phyloP scores from a whole-genome alignment of 176 grass and related monocot genomes.

The Carex littledalei region DNA sequence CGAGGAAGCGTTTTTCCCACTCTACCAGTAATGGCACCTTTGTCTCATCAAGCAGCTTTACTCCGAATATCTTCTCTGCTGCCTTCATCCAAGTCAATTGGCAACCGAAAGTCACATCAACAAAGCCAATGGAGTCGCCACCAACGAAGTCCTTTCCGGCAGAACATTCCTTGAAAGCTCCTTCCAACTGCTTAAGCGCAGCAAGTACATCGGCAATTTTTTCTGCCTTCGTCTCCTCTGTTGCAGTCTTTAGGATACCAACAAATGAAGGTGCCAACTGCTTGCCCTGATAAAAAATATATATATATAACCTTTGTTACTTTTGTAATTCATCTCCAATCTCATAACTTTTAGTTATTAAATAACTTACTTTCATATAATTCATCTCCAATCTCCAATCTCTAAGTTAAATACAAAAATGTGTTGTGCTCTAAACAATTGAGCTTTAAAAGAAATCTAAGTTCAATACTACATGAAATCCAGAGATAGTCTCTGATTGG shows the following conservation, averaged over 20 bases:
- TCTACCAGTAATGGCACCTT: slow-evolving; percentile 27
- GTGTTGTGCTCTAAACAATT: too few species aligned
- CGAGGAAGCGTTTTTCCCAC: slow-evolving; percentile 39
- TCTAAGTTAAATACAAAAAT: too few species aligned
- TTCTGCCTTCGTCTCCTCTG: slow-evolving; percentile 5
- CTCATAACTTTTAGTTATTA: neutral
- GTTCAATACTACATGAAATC: too few species aligned
- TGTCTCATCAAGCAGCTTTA: slow-evolving; percentile 27
- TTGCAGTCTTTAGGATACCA: slow-evolving; percentile 16
- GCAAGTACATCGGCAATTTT: neutral
- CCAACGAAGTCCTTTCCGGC: slow-evolving; percentile 41
- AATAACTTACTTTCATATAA: neutral
- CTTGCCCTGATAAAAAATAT: neutral
- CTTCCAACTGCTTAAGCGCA: neutral
- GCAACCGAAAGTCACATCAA: slow-evolving; percentile 43
- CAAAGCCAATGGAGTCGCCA: slow-evolving; percentile 34
- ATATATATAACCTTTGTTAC: neutral
- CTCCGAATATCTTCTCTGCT: slow-evolving; percentile 19
- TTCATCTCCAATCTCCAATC: too few species aligned
- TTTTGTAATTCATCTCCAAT: neutral
- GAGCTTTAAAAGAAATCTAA: too few species aligned
- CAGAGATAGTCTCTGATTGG: too few species aligned
- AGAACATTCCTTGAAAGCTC: slow-evolving; percentile 6
- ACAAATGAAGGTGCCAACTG: slow-evolving; percentile 18
- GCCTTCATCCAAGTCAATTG: slow-evolving; percentile 26